Evolutionary conservation across 148 eudicot genomes (phyloP), one percentile per base, ranked within the genome.

Genomic region (Rhododendron henanense): DNA sequence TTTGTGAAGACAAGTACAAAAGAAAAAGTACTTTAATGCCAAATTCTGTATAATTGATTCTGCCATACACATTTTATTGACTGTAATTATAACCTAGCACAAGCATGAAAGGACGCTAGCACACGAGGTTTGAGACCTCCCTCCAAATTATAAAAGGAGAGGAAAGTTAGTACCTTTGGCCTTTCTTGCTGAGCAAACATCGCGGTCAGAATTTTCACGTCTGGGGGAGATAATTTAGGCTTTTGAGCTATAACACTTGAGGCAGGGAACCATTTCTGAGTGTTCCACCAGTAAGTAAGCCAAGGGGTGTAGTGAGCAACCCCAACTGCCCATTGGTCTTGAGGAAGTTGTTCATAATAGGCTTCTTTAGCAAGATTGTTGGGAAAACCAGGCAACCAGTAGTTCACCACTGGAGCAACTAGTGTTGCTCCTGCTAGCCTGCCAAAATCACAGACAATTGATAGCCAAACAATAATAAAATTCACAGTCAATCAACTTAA

Each of bases 231-330:
- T 15, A 87, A 41, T 73, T 87, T 81, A 44, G 87, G 83, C 83
- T 10, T 87, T 10, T 51, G 51, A 73, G 86, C 84, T 14, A 85
- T 21, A 57, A 87, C 90, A 84, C 88, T 87, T 2, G 81, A 82
- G 23, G 79, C 18, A 48, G 90, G 94, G 67, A 92, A 92, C 44
- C 85, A 67, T 28, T 89, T 92, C 51, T 92, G 94, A n/a, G 94
- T 89, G 90, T 90, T 89, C 94, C 94, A 92, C 94, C 92, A 92
- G 79, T 89, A 90, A 71, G 91, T 87, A 65, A 92, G 90, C 90
- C 91, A 89, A 10, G 94, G 94, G 31, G 73, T 1, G 57, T 92
- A 84, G 85, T 88, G 92, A 85, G 90, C 89, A 81, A 92, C 90
- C 50, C 92, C 85, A n/a, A 86, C 85, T 31, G 91, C 75, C 92